phyloP scores from a whole-genome alignment of 2,329 filamentous ascomycete genomes.

The Colletotrichum tropicale region DNA sequence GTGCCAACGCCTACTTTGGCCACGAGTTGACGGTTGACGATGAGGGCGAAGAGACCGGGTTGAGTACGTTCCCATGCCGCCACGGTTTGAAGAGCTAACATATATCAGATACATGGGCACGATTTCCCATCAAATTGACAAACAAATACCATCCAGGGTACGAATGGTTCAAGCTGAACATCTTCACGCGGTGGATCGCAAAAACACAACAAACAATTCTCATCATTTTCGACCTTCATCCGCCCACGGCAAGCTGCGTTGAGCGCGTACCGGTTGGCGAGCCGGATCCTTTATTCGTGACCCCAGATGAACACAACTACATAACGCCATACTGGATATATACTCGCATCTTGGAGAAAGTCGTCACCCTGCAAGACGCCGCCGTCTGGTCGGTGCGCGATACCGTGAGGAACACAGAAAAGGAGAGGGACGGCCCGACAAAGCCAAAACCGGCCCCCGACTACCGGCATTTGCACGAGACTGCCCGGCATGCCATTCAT shows the following conservation, averaged over 20 bases:
- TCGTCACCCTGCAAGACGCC: constrained; percentile 34
- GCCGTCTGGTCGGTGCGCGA: constrained; percentile 45
- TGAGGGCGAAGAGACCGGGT: neutral
- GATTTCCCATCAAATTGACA: constrained; percentile 31
- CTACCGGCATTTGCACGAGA: constrained; percentile 42
- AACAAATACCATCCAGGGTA: constrained; percentile 24
- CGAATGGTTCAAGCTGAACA: constrained; percentile 39
- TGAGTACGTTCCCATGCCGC: constrained; percentile 23
- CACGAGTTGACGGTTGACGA: constrained; percentile 25
- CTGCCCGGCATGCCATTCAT: constrained; percentile 48
- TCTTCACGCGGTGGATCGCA: constrained; percentile 30
- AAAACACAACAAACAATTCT: constrained; percentile 27
- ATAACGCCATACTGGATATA: constrained; percentile 42
- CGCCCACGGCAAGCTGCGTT: neutral
- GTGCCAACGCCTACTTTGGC: constrained; percentile 45
- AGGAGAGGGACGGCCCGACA: neutral
- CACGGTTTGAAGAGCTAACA: neutral
- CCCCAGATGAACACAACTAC: neutral
- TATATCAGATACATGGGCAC: constrained; percentile 33
- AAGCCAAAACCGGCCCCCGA: constrained; percentile 30
- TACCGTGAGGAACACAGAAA: constrained; percentile 38
- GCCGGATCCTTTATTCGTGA: neutral
- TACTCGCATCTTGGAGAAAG: constrained; percentile 28
- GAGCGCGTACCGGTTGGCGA: neutral
- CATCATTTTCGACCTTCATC: constrained; percentile 33